Evolutionary conservation across 1,284 basidiomycete species (phyloP).

Genomic region (Apiotrichum veenhuisii): DNA sequence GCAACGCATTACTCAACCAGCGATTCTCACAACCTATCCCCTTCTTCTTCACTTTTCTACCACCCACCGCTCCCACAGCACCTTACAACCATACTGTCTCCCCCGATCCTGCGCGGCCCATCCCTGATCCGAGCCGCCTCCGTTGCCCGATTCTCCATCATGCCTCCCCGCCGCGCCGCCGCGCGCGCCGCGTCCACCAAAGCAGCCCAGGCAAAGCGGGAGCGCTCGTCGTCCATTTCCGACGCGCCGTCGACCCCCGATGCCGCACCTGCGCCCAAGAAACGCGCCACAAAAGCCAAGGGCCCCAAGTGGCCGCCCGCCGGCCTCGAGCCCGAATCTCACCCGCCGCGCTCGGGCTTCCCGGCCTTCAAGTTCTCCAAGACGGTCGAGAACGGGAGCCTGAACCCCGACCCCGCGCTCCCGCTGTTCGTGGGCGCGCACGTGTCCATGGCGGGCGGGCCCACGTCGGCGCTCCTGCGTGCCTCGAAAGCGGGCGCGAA

Average conservation of each 20-base stretch:
- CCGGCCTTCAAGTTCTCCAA: slow-evolving; percentile 28
- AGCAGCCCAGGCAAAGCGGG: slow-evolving; percentile 6
- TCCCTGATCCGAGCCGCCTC: not conserved
- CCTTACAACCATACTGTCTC: not conserved
- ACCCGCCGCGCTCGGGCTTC: slow-evolving; percentile 38
- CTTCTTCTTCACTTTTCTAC: not conserved
- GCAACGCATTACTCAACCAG: not conserved
- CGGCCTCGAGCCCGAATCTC: slow-evolving; percentile 35
- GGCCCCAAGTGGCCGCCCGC: slow-evolving; percentile 35
- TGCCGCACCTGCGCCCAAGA: not conserved
- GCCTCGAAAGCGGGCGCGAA: slow-evolving; percentile 72
- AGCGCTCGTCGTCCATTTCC: slow-evolving; percentile 14
- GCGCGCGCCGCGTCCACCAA: not conserved
- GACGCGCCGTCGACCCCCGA: not conserved
- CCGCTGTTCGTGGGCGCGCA: slow-evolving; percentile 64
- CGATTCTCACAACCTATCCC: not conserved
- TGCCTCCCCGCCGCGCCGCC: slow-evolving; percentile 4
- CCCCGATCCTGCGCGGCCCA: not conserved
- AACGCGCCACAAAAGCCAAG: slow-evolving; percentile 8
- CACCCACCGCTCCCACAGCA: not conserved
- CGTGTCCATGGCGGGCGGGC: slow-evolving; percentile 72
- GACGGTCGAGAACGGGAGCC: slow-evolving; percentile 19
- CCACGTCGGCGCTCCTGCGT: slow-evolving; percentile 68
- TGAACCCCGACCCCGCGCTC: slow-evolving; percentile 13
- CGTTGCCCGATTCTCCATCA: too few species aligned